These are phyloP conservation scores for Tuctoria greenei DNA, from an alignment of 176 grass and related monocot species.

Conservation along the genomic window DNA sequence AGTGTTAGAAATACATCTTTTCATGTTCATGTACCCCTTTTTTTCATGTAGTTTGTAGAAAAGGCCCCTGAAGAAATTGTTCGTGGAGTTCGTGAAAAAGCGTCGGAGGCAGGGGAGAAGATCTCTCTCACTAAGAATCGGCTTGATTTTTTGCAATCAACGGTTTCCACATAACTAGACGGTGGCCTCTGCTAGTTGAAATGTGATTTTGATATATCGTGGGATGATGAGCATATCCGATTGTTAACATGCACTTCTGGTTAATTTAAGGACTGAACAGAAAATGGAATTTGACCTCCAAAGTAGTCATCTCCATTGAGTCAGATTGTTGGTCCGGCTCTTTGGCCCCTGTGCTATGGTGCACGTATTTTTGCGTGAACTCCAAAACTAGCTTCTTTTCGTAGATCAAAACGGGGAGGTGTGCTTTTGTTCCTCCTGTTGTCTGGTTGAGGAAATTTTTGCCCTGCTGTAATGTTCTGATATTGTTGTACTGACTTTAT, in stretches of 20 bases:
- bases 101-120: conserved; percentile 78
- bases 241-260: not conserved
- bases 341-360: not conserved
- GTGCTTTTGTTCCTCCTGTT: not conserved
- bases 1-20: not conserved
- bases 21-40: not conserved
- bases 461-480: not conserved
- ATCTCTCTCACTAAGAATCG: conserved; percentile 84
- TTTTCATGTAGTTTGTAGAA: conserved; percentile 65
- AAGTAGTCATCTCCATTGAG: not conserved
- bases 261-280: not conserved
- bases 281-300: not conserved
- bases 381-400: too few relatives aligned
- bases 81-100: conserved; percentile 81
- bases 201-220: conserved; percentile 33
- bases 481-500: too few relatives aligned
- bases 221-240: not conserved
- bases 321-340: not conserved
- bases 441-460: not conserved
- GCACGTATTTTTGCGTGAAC: not conserved
- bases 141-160: conserved; percentile 72
- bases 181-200: not conserved
- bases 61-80: conserved; percentile 91
- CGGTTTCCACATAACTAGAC: conserved; percentile 30
- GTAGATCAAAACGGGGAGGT: too few relatives aligned